These are phyloP conservation scores for Draba incana DNA, from an alignment of 345 rosid genomes.

Conservation along the genomic window DNA sequence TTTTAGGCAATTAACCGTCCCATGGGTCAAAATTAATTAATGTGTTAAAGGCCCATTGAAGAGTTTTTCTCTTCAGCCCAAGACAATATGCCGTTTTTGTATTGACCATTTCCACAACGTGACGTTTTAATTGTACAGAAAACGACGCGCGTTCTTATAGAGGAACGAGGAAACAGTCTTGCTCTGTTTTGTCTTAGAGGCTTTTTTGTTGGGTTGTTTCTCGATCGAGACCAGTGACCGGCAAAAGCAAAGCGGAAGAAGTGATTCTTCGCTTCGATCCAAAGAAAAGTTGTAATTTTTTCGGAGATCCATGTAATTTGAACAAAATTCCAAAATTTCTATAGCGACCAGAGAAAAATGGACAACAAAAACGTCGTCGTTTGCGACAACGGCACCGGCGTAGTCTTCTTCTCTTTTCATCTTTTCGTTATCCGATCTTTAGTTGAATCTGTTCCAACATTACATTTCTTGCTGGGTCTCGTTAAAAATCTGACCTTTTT, in stretches of 20 bases:
- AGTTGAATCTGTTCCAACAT: slow-evolving; percentile 3
- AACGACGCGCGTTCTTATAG: slow-evolving; percentile 18
- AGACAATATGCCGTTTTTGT: background rate
- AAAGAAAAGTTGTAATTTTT: slow-evolving; percentile 14
- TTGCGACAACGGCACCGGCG: slow-evolving; percentile 98
- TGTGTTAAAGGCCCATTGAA: slow-evolving; percentile 24
- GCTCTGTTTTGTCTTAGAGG: background rate
- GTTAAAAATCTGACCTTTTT: background rate
- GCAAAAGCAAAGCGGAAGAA: slow-evolving; percentile 25
- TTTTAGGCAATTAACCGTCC: too few relatives aligned
- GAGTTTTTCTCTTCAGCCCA: background rate
- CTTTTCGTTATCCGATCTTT: background rate
- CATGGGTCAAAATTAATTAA: background rate
- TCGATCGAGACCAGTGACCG: slow-evolving; percentile 39
- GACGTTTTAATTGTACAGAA: background rate
- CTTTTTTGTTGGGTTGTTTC: slow-evolving; percentile 5
- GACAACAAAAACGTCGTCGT: slow-evolving; percentile 83
- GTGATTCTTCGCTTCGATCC: slow-evolving; percentile 39
- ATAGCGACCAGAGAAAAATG: slow-evolving; percentile 45
- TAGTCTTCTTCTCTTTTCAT: slow-evolving; percentile 45
- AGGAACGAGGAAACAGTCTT: slow-evolving; percentile 16
- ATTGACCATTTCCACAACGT: background rate
- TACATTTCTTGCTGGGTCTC: background rate
- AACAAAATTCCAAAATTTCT: background rate
- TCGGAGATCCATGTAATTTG: background rate